Conservation (phyloP, 345 rosid species). For the Eucalyptus brandiana region DNA sequence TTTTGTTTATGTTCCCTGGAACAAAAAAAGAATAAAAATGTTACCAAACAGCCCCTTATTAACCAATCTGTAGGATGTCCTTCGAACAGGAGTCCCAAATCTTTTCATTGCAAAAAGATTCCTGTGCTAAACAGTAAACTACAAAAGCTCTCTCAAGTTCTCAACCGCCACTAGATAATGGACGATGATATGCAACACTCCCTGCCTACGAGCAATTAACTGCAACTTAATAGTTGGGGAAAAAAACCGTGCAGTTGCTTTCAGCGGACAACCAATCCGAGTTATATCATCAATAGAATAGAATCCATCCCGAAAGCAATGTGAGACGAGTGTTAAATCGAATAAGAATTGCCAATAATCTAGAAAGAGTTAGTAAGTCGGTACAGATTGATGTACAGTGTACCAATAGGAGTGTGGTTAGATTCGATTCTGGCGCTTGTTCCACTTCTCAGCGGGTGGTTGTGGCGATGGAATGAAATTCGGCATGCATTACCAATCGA, state of each 20-base stretch:
- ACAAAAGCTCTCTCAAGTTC: neutral
- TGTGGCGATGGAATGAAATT: slow-evolving; percentile 34
- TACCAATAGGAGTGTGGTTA: neutral
- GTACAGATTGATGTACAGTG: neutral
- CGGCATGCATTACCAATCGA: slow-evolving; percentile 4
- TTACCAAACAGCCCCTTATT: no score
- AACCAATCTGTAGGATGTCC: neutral
- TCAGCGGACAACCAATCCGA: neutral
- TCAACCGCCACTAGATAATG: neutral
- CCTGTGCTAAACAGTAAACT: neutral
- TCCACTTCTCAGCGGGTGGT: neutral
- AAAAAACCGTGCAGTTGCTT: neutral
- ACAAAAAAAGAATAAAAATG: no score
- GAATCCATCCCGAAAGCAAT: neutral
- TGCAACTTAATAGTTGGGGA: neutral
- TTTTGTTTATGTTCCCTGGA: no score
- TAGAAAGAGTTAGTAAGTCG: neutral
- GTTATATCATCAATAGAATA: neutral
- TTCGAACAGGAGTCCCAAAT: neutral
- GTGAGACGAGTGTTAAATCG: neutral
- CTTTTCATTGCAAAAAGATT: neutral
- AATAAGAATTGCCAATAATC: neutral
- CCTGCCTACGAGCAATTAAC: neutral
- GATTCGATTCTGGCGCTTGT: neutral
- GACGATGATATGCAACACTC: neutral